Conservation (phyloP, 176 grass and related monocot genomes). For the Pontederia crassipes region DNA sequence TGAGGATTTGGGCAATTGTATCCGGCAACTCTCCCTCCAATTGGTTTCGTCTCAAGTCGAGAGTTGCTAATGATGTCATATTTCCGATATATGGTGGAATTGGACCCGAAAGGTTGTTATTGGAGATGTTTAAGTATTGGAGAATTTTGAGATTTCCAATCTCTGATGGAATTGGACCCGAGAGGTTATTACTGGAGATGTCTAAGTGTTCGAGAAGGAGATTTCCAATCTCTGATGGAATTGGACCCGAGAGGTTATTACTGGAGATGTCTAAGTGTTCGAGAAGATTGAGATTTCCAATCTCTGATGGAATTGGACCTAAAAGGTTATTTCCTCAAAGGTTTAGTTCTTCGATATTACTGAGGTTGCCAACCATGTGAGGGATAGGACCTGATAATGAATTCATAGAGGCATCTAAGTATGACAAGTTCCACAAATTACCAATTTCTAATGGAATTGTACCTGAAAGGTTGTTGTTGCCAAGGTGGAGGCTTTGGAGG, state of each 20-base stretch:
- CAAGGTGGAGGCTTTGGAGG: neutral
- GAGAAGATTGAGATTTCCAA: too few relatives aligned
- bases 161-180: conserved; percentile 19
- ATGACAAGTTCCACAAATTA: conserved; percentile 10
- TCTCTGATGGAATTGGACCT: too few relatives aligned
- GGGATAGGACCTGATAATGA: neutral
- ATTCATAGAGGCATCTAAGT: conserved; percentile 22
- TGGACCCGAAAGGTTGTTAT: neutral
- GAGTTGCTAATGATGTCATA: neutral
- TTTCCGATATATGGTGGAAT: conserved; percentile 5
- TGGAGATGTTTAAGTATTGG: neutral
- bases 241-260: too few relatives aligned
- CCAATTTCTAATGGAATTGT: conserved; percentile 27
- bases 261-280: too few relatives aligned
- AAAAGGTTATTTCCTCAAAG: too few relatives aligned
- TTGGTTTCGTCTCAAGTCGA: neutral
- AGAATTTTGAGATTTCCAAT: conserved; percentile 10
- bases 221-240: too few relatives aligned
- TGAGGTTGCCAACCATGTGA: too few relatives aligned
- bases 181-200: neutral
- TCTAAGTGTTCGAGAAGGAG: too few relatives aligned
- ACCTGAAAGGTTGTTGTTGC: conserved; percentile 16
- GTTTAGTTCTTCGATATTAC: too few relatives aligned
- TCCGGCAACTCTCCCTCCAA: neutral
- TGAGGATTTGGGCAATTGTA: neutral